Evolutionary conservation across 148 eudicot genomes (phyloP), one percentile per base, ranked within the genome.

Genomic region (Spergularia marina): DNA sequence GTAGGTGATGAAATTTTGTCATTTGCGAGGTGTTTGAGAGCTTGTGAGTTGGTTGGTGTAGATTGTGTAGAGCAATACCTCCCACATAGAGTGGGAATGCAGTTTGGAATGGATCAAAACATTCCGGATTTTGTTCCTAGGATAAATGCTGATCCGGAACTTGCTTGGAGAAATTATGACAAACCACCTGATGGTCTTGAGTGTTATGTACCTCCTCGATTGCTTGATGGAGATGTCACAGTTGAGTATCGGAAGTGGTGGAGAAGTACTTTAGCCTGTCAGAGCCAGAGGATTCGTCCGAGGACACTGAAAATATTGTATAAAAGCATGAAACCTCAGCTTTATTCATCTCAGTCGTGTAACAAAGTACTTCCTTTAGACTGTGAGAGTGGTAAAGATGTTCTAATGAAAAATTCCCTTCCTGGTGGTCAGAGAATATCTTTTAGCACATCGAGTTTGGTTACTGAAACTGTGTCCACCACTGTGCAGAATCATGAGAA

Each of bases 81-180:
- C 5, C 89, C 91, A 53, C 84, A 85, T 63, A 75, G 88, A 18
- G 84, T 82, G 12, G 85, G 85, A 15, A 84, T 76, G 88, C 89
- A 88, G 55, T 86, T 88, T 66, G 89, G 91, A 6, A 53, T 81
- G 44, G 89, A 88, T 72, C 91, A 88, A 47, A 85, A 82, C 57
- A 49, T 88, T 72, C 86, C 87, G 7, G 71, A 12, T 56, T 68
- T 25, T 4, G 12, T 68, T 23, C 30, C 73, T 47, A 76, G 47
- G 23, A 13, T 23, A 34, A 44, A 44, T 47, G 44, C 20, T n/a
- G 14, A 57, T 47, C 15, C 9, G 1, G 25, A 68, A 30, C 23
- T 56, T 44, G 58, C 66, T 23, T 76, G 74, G 73, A 47, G 44
- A 7, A 18, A 6, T 12, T 76, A 76, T 58, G 64, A 66, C 13